phyloP scores from a whole-genome alignment of 1,284 basidiomycete species.

The Malassezia pachydermatis region DNA sequence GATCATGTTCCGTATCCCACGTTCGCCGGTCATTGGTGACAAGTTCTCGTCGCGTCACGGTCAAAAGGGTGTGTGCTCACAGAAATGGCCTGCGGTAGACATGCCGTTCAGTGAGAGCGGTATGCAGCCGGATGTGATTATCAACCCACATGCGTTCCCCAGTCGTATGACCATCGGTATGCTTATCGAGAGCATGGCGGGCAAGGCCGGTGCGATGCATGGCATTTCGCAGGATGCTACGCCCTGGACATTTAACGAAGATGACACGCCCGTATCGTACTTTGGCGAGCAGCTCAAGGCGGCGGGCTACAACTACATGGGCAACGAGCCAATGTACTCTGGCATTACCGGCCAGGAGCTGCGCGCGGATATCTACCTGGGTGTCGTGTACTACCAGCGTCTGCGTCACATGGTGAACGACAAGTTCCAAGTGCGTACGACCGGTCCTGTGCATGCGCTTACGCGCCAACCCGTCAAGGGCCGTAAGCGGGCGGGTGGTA shows the following conservation, averaged over 20 bases:
- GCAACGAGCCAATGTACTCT: constrained; percentile 99
- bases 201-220: constrained; percentile 96
- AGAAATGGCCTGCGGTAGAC: constrained; percentile 94
- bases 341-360: constrained; percentile 98
- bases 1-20: constrained; percentile 82
- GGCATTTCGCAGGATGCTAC: constrained; percentile 96
- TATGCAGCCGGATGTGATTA: constrained; percentile 98
- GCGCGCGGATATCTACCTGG: constrained; percentile 94
- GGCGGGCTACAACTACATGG: constrained; percentile 96
- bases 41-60: constrained; percentile 98
- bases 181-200: constrained; percentile 98
- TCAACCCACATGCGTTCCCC: constrained; percentile 99
- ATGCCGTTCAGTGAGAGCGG: constrained; percentile 99
- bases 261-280: constrained; percentile 89
- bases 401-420: constrained; percentile 98
- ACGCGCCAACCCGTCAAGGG: constrained; percentile 98
- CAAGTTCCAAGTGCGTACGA: constrained; percentile 98
- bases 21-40: constrained; percentile 94
- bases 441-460: constrained; percentile 86
- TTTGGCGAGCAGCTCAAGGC: constrained; percentile 89
- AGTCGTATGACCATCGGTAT: constrained; percentile 99
- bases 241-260: constrained; percentile 68
- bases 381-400: constrained; percentile 96
- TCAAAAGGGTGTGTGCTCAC: constrained; percentile 98
- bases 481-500: constrained; percentile 93